Percentiles rank a stretch among this genome's conserved stretches.
Conservation (phyloP, 2,329 filamentous ascomycete genomes). For the Cercospora sesami region DNA sequence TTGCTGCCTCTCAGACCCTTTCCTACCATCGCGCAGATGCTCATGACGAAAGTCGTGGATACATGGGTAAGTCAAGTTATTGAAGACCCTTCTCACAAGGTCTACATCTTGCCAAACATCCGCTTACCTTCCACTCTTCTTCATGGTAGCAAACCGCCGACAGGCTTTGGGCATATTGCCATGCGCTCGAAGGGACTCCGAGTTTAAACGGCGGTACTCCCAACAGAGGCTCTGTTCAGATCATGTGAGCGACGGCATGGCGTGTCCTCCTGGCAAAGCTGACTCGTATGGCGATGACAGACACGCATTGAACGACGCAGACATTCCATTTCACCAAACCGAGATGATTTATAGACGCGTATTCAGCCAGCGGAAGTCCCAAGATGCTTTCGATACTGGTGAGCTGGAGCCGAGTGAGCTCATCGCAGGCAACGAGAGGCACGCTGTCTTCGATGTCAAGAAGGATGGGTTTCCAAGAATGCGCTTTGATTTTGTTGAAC, state of each 20-base stretch:
- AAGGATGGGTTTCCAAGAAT: conserved; percentile 36
- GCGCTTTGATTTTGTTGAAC: conserved; percentile 47
- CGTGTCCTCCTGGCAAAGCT: not conserved
- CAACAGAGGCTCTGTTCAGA: conserved; percentile 54
- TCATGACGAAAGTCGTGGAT: conserved; percentile 69
- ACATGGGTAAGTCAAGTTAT: conserved; percentile 55
- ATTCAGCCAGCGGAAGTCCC: conserved; percentile 51
- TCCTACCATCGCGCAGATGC: conserved; percentile 61
- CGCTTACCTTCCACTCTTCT: not conserved
- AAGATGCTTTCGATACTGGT: conserved; percentile 30
- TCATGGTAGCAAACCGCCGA: conserved; percentile 60
- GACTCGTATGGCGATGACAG: not conserved
- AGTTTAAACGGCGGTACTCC: conserved; percentile 41
- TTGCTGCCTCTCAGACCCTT: conserved; percentile 72
- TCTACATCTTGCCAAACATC: not conserved
- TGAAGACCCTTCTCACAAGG: not conserved
- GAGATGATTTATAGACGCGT: conserved; percentile 63
- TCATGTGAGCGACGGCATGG: conserved; percentile 51
- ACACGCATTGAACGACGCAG: conserved; percentile 76
- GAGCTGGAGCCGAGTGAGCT: conserved; percentile 33
- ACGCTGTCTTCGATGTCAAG: conserved; percentile 28
- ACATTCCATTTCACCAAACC: conserved; percentile 75
- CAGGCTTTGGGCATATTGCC: conserved; percentile 65
- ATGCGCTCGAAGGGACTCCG: conserved; percentile 47
- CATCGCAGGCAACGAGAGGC: conserved; percentile 37